These are phyloP conservation scores for Populus hybrid DNA, from an alignment of 441 rosid genomes.

Conservation along the genomic window DNA sequence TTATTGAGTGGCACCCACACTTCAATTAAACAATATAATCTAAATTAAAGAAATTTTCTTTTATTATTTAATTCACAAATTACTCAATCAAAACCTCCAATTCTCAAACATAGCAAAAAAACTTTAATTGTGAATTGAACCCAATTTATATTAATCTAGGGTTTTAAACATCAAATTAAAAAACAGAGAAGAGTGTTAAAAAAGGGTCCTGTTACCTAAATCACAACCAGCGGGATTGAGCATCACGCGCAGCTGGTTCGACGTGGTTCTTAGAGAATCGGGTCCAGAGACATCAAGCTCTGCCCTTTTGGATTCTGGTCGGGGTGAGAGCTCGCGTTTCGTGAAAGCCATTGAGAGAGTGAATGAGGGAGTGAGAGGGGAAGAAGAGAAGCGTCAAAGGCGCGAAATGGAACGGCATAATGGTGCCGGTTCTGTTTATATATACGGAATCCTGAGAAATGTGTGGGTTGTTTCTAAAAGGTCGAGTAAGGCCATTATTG, in stretches of 20 bases:
- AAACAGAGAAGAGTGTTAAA: background rate
- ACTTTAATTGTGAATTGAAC: background rate
- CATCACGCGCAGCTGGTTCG: constrained; percentile 18
- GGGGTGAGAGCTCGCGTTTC: constrained; percentile 14
- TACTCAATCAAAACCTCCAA: too few species aligned
- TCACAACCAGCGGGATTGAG: constrained; percentile 34
- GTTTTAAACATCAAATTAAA: background rate
- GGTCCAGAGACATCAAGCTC: background rate
- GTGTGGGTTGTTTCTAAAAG: background rate
- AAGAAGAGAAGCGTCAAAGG: background rate
- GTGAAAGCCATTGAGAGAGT: constrained; percentile 8
- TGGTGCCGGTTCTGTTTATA: too few species aligned
- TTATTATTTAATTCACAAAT: too few species aligned
- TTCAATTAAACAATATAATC: too few species aligned
- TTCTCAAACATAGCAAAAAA: background rate
- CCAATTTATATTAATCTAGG: background rate
- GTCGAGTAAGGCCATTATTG: background rate
- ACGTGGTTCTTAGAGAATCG: background rate
- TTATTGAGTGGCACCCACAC: too few species aligned
- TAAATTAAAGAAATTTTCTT: too few species aligned
- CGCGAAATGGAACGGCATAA: constrained; percentile 7
- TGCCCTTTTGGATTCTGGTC: constrained; percentile 16
- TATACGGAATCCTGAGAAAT: background rate
- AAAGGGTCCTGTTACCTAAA: constrained; percentile 17
- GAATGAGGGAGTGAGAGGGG: background rate